Base-by-base conservation (phyloP, 2,329 filamentous ascomycete species). In the Zymoseptoria brevis region DNA sequence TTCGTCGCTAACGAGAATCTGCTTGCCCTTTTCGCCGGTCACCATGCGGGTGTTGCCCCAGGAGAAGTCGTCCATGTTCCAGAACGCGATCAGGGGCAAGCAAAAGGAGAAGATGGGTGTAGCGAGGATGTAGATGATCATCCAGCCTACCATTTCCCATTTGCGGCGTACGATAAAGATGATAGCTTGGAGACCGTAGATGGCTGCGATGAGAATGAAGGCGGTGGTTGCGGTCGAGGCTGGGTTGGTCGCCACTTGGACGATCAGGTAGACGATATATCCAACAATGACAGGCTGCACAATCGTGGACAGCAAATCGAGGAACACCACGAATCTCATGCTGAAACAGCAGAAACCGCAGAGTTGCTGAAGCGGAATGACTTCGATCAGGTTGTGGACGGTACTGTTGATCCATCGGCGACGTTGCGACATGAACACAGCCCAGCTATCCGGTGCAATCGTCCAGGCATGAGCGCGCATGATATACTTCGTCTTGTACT, bases 71-170 rank as follows among this genome's bases (percentile, higher is more conserved):
- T 99, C 94, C 94, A 97, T 97, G 78, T 96, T 84, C 94, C 94
- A 99, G 83, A 99, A 99, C 54, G 93, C 83, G 75, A 97, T 97
- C 26, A 99, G 78, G 0, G 94, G 94, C 51, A 99, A 82, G 60
- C 83, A 91, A 64, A 96, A 90, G 50, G 89, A 87, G 81, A 96
- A 99, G 64, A 99, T 84, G 0, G 93, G 93, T 62, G 96, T 88
- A 57, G 94, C 93, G 29, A 94, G 64, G 60, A 99, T 83, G 75
- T 99, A 99, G 63, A 99, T 85, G 67, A 99, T 81, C 91, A 99
- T 96, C 94, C 94, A 99, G 41, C 93, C 94, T 67, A 99, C 88
- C 93, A 97, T 97, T 74, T 99, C 93, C 94, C 94, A 99, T 79
- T 96, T 96, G 70, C 93, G 88, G 60, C 90, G 88, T 58, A 96